These are phyloP conservation scores for Choiromyces venosus DNA, from an alignment of 495 filamentous ascomycete species.

Conservation along the genomic window DNA sequence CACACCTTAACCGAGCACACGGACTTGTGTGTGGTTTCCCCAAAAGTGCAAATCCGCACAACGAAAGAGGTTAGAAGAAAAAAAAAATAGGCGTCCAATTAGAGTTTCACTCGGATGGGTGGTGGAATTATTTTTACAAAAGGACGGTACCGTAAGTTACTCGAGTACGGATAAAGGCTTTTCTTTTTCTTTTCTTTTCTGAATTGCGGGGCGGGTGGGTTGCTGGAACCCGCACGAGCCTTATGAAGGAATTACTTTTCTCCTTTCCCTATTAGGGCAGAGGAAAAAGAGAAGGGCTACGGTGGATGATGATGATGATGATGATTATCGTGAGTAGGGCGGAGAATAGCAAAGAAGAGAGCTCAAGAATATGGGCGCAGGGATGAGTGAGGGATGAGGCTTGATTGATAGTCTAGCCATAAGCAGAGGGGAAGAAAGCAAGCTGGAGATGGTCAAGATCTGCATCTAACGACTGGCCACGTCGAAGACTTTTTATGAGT, in stretches of 20 bases:
- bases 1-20: too few species aligned
- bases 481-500: neutral
- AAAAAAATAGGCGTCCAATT: neutral
- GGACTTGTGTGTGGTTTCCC: too few species aligned
- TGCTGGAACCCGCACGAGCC: neutral
- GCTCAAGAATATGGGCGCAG: neutral
- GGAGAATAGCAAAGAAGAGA: neutral
- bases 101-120: neutral
- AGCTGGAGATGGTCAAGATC: neutral
- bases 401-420: neutral
- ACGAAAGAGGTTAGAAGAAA: neutral
- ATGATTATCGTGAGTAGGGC: neutral
- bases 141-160: too few species aligned
- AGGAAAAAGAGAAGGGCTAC: neutral
- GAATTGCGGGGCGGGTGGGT: neutral
- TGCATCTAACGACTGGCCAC: too few species aligned
- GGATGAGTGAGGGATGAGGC: neutral
- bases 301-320: too few species aligned
- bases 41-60: neutral
- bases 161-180: too few species aligned
- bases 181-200: too few species aligned
- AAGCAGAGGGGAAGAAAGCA: neutral
- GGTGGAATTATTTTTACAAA: neutral
- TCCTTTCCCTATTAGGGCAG: neutral
- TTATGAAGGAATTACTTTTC: neutral